Evolutionary conservation across 805 yeast genomes (phyloP).

Genomic region (Cyberlindnera euphorbiiphila): DNA sequence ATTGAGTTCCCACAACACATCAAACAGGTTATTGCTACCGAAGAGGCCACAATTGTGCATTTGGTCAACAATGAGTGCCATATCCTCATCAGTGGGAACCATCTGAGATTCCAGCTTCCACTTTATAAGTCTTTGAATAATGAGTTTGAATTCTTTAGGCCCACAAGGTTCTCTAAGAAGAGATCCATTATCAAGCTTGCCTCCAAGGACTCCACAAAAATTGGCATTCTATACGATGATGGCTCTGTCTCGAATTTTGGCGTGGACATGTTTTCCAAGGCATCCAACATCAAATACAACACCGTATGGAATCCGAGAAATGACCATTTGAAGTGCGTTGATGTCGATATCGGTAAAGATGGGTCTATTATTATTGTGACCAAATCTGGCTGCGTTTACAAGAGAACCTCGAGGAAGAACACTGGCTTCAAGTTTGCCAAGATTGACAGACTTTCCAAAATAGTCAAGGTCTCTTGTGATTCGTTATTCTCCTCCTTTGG

Average conservation of each 20-base stretch:
- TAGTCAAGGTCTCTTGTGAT: constrained; percentile 64
- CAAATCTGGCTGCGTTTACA: constrained; percentile 62
- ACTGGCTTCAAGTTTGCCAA: constrained; percentile 48
- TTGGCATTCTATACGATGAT: constrained; percentile 50
- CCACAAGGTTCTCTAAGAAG: constrained; percentile 43
- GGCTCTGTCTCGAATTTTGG: constrained; percentile 45
- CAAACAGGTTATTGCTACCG: constrained; percentile 58
- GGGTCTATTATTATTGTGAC: constrained; percentile 71
- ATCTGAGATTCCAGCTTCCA: constrained; percentile 45
- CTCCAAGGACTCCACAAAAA: constrained; percentile 38
- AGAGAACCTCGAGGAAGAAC: constrained; percentile 14
- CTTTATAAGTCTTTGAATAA: constrained; percentile 30
- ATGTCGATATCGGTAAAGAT: constrained; percentile 63
- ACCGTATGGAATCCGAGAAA: constrained; percentile 63
- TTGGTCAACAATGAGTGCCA: constrained; percentile 57
- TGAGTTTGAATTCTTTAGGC: constrained; percentile 52
- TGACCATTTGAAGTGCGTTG: constrained; percentile 52
- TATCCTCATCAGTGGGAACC: constrained; percentile 54
- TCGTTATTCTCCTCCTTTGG: constrained; percentile 62
- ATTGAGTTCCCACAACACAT: constrained; percentile 39
- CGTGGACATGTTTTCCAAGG: constrained; percentile 22
- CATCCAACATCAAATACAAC: constrained; percentile 42
- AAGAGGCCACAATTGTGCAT: constrained; percentile 64
- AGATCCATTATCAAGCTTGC: constrained; percentile 32
- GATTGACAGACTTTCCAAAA: constrained; percentile 49